Base-by-base conservation (phyloP, 768 basidiomycete genomes). In the Fistulinella prunicolor region DNA sequence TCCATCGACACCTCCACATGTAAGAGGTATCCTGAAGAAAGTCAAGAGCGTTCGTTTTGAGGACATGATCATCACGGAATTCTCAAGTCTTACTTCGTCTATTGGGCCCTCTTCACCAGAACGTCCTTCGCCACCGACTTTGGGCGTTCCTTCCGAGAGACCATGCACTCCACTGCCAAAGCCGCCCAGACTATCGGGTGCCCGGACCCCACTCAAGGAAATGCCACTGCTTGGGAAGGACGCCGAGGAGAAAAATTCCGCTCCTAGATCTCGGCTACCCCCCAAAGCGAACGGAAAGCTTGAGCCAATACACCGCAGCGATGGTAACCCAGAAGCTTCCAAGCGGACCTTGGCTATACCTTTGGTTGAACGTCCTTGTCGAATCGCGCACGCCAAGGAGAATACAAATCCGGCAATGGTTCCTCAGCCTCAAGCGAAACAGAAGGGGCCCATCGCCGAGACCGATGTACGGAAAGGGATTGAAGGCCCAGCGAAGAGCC, bases 31-130 rank as follows among this genome's bases (percentile, higher is more conserved):
- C 40, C 58, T 73, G 50, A 73, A 73, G 62, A 69, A 66, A 51
- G 60, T 53, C 49, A 72, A 73, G 63, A 66, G 57, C 36, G 71
- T 73, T 32, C 70, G 72, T 28, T 73, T 73, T 50, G 65, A 66
- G 22, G 66, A 66, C 28, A 9, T 19, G 38, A 29, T 42, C 29
- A 26, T 6, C 44, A 40, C 32, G 13, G 57, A 53, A 24, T 22
- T 37, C n/a, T 35, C 46, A 26, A 49, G 30, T 17, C 26, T 9
- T 32, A 14, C 39, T 7, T 29, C 24, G 2, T 9, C 24, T n/a
- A n/a, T n/a, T n/a, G 23, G 9, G 24, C 44, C 34, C 16, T 37
- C 37, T 21, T 26, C 50, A 16, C 32, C 26, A 3, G 50, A 53
- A 35, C 32, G 41, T 17, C 38, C 46, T 16, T 58, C 47, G 21